Percentiles rank a stretch among this genome's conserved stretches.
These are phyloP conservation scores for Talaromyces thailandensis DNA, from an alignment of 495 filamentous ascomycete species.

Conservation along the genomic window DNA sequence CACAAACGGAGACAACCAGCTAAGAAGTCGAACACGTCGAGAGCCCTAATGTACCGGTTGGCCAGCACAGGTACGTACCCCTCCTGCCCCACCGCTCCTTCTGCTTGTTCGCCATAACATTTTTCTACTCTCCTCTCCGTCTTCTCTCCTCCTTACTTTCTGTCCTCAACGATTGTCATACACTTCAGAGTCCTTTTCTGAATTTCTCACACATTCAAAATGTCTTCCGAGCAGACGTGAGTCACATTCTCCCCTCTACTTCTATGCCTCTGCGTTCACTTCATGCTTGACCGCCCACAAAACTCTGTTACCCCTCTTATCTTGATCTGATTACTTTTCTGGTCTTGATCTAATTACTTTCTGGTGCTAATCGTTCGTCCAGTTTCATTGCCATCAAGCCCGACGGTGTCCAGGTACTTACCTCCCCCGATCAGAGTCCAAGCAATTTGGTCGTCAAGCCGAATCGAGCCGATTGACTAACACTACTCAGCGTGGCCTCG, in stretches of 20 bases:
- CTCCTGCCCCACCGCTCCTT: conserved; percentile 13
- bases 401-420: conserved; percentile 91
- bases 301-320: conserved; percentile 3
- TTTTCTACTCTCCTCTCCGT: neutral
- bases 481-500: conserved; percentile 70
- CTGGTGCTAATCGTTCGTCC: conserved; percentile 32
- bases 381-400: conserved; percentile 99
- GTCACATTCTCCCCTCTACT: conserved; percentile 25
- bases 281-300: conserved; percentile 7
- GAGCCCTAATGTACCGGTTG: neutral
- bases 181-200: neutral
- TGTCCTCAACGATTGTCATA: conserved; percentile 5
- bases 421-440: conserved; percentile 10
- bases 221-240: conserved; percentile 92
- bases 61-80: conserved; percentile 6
- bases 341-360: neutral
- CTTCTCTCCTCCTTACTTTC: conserved; percentile 17
- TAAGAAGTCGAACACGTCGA: neutral
- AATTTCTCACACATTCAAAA: conserved; percentile 41
- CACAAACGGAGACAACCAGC: neutral
- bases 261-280: conserved; percentile 19
- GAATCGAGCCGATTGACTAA: conserved; percentile 12
- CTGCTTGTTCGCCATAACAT: neutral
- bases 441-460: neutral
- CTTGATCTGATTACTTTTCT: neutral